Evolutionary conservation across 768 basidiomycete genomes (phyloP).

Genomic region (Kwoniella heveanensis): DNA sequence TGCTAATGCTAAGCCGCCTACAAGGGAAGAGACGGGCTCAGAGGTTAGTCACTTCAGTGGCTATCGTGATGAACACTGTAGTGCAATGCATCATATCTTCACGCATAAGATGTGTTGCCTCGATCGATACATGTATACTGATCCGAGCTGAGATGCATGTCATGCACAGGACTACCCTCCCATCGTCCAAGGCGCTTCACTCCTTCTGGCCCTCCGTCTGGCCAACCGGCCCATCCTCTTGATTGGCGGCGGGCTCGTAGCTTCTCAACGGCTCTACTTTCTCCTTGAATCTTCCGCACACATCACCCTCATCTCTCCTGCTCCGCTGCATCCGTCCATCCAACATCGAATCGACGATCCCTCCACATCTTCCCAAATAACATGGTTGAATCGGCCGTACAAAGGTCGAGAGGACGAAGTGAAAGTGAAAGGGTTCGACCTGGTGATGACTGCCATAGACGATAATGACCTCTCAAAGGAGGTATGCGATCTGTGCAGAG

Average conservation of each 20-base stretch:
- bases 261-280: conserved; percentile 81
- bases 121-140: too few relatives aligned
- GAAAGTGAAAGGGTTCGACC: conserved; percentile 71
- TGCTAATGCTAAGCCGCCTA: conserved; percentile 6
- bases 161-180: conserved; percentile 28
- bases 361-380: conserved; percentile 63
- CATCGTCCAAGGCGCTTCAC: conserved; percentile 65
- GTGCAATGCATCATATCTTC: too few relatives aligned
- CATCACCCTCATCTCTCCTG: conserved; percentile 76
- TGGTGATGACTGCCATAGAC: conserved; percentile 93
- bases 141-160: too few relatives aligned
- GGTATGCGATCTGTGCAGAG: conserved; percentile 73
- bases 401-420: conserved; percentile 58
- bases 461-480: conserved; percentile 69
- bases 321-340: conserved; percentile 64
- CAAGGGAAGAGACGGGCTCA: conserved; percentile 14
- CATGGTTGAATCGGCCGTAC: conserved; percentile 72
- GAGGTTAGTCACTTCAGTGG: conserved; percentile 10
- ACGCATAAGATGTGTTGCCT: too few relatives aligned
- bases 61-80: too few relatives aligned
- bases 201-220: conserved; percentile 93
- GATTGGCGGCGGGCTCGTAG: conserved; percentile 91
- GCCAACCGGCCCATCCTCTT: conserved; percentile 79
- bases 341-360: conserved; percentile 54
- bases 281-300: conserved; percentile 77